Base-by-base conservation (phyloP, 345 rosid genomes). In the Eucalyptus brandiana region DNA sequence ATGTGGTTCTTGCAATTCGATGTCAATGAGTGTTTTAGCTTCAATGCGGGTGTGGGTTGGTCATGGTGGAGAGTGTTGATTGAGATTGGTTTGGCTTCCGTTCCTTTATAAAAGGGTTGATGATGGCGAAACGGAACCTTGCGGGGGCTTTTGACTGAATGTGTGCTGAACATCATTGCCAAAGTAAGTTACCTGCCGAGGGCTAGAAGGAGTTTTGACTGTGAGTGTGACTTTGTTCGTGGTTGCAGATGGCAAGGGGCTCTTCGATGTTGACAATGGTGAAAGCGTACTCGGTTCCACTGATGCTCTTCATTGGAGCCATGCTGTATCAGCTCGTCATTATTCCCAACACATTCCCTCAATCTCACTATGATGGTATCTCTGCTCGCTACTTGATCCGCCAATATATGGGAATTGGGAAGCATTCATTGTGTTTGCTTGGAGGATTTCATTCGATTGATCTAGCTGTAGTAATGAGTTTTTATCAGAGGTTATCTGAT, bases 311-410 rank as follows among this genome's bases (percentile, higher is more conserved):
- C 91, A 48, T 90, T 42, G 93, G 94, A 86, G 92, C 95, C 72
- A 87, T 97, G 90, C 91, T 96, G 91, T 97, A 94, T 90, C 99
- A 97, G 94, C 95, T 96, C 49, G 88, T 94, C 89, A 92, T 96
- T 90, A 94, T 96, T 87, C 99, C 99, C 86, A 94, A 93, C 87
- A 91, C 95, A 65, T 97, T 94, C 89, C 98, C 99, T 89, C 92
- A 92, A 87, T 94, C 98, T 87, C 97, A 97, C 92, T 97, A 97
- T 93, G 97, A 97, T 56, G 96, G 99, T 97, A 80, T 19, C 89
- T 90, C 87, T 30, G n/a, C n/a, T 50, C 88, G 26, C 62, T 65
- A 80, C 56, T 30, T 45, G 83, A 17, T 65, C 80, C 21, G 12
- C 45, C 14, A 9, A 86, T 49, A 18, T 53, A 12, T 51, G 87